Percentiles rank a stretch among this genome's conserved stretches.
Conservation (phyloP, 2,329 filamentous ascomycete species). For the Penicillium sp. region DNA sequence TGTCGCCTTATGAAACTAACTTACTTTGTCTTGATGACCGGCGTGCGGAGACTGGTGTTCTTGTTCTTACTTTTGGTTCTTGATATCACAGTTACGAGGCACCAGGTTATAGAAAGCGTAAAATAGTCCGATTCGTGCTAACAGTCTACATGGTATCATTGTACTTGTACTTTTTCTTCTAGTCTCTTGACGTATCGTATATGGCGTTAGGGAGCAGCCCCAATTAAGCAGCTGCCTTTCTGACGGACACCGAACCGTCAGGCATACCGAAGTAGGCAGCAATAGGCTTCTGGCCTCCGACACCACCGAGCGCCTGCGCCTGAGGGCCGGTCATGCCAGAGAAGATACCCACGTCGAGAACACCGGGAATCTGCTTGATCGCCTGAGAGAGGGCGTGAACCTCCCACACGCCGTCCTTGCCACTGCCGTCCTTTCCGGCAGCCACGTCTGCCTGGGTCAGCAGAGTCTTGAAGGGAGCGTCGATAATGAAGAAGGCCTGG, state of each 20-base stretch:
- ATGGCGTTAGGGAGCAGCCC: too few species aligned
- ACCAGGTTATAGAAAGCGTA: too few species aligned
- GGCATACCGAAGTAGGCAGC: slow-evolving; percentile 92
- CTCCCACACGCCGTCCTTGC: slow-evolving; percentile 65
- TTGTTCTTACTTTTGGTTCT: too few species aligned
- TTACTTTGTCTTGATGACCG: slow-evolving; percentile 8
- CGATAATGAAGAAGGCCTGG: slow-evolving; percentile 80
- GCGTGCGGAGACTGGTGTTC: too few species aligned
- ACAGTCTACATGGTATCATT: too few species aligned
- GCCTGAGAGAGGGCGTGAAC: slow-evolving; percentile 63
- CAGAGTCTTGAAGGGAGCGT: slow-evolving; percentile 75
- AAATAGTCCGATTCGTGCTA: too few species aligned
- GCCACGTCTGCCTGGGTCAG: slow-evolving; percentile 53
- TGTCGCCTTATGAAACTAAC: too few species aligned
- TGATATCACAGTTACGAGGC: too few species aligned
- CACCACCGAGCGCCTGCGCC: slow-evolving; percentile 50
- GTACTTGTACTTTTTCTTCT: too few species aligned
- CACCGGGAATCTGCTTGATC: slow-evolving; percentile 74
- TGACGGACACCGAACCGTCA: slow-evolving; percentile 54
- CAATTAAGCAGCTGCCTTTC: too few species aligned
- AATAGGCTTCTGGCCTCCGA: slow-evolving; percentile 78
- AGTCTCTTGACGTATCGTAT: too few species aligned
- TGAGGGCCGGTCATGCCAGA: slow-evolving; percentile 69
- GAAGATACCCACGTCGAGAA: slow-evolving; percentile 88
- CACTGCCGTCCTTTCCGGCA: slow-evolving; percentile 44